Conservation (phyloP, 345 rosid genomes). For the Salix koriyanagi region DNA sequence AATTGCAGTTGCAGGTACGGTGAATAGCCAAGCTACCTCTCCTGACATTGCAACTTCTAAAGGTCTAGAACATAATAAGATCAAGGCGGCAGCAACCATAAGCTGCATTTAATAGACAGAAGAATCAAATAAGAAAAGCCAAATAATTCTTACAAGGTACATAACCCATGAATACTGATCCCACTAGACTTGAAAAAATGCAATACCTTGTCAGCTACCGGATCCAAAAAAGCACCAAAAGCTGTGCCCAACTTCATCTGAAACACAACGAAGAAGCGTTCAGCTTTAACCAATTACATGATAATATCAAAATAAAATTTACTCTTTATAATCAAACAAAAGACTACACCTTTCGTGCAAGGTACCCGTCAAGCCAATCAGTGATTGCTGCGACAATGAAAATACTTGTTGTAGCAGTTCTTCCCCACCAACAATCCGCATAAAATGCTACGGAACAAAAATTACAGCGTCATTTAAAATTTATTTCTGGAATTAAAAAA, state of each 20-base stretch:
- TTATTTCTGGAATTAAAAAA: neutral
- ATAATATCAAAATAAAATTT: neutral
- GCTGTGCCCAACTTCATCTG: constrained; percentile 85
- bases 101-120: constrained; percentile 49
- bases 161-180: neutral
- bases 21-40: constrained; percentile 72
- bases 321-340: neutral
- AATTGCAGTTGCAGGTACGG: constrained; percentile 83
- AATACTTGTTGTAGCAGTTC: constrained; percentile 81
- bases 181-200: neutral
- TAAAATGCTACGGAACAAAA: constrained; percentile 61
- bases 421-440: constrained; percentile 87
- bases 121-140: constrained; percentile 5
- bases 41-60: constrained; percentile 50
- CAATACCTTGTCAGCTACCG: constrained; percentile 91
- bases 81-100: constrained; percentile 95
- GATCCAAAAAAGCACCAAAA: constrained; percentile 99
- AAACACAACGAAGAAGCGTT: constrained; percentile 10
- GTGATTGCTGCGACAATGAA: constrained; percentile 93
- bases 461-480: neutral
- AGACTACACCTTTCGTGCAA: constrained; percentile 76
- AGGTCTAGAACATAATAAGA: constrained; percentile 79
- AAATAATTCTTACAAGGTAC: neutral
- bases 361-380: constrained; percentile 98
- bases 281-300: neutral